phyloP scores from a whole-genome alignment of 768 basidiomycete species.

The Mycena rebaudengoi region DNA sequence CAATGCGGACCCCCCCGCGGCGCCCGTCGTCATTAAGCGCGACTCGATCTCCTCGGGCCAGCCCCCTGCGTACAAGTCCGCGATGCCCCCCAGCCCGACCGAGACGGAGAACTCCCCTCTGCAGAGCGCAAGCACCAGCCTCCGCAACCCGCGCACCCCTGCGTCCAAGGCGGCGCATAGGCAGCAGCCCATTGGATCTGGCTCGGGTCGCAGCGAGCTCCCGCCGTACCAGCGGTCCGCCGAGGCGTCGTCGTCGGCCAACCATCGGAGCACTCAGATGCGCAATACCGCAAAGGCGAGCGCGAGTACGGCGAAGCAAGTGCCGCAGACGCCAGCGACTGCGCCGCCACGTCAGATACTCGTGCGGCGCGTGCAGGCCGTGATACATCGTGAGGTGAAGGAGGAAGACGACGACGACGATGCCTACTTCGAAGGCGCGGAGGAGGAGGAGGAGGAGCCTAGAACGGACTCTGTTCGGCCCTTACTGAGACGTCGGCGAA shows the following conservation, averaged over 20 bases:
- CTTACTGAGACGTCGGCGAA: constrained; percentile 23
- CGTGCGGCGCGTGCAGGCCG: constrained; percentile 27
- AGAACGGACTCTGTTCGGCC: constrained; percentile 13
- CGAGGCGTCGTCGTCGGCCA: neutral
- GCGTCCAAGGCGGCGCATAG: constrained; percentile 13
- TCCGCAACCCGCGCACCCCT: constrained; percentile 21
- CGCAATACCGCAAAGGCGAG: neutral
- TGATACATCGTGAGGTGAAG: constrained; percentile 21
- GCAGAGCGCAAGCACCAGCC: constrained; percentile 8
- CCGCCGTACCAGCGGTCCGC: constrained; percentile 2
- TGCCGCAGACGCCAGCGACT: constrained; percentile 5
- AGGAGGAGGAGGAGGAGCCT: constrained; percentile 20
- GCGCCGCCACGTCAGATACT: constrained; percentile 27
- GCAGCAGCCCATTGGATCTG: too few relatives aligned
- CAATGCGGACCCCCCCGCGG: constrained; percentile 38
- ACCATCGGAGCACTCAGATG: neutral
- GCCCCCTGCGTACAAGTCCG: constrained; percentile 40
- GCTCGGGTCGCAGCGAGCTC: constrained; percentile 15
- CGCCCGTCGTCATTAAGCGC: constrained; percentile 39
- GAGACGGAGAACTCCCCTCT: constrained; percentile 34
- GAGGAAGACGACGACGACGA: constrained; percentile 18
- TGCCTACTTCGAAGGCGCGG: neutral
- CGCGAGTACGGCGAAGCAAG: constrained; percentile 12
- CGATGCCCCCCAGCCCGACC: constrained; percentile 34
- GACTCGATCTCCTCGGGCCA: constrained; percentile 39